Conservation (phyloP, 73 alveolate species). For the Blepharisma japonicum region DNA sequence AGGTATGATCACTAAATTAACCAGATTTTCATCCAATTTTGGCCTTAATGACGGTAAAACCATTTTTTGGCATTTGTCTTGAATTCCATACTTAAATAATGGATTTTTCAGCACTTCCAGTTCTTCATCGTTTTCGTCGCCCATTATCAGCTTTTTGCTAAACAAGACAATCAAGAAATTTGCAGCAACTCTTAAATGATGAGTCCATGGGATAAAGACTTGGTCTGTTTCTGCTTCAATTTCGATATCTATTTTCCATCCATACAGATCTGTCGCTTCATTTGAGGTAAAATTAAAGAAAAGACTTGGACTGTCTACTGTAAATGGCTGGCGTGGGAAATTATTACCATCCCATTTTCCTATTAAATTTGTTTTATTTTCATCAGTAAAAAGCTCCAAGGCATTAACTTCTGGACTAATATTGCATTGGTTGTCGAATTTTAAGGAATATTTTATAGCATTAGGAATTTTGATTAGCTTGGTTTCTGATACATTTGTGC, state of each 20-base stretch:
- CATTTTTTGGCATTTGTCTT: background rate
- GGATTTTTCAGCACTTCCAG: background rate
- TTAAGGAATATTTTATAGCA: constrained; percentile 4
- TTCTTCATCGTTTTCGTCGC: constrained; percentile 7
- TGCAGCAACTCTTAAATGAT: constrained; percentile 1
- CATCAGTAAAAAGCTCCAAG: background rate
- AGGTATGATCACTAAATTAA: background rate
- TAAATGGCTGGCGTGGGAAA: background rate
- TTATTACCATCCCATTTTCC: background rate
- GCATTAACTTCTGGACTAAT: background rate
- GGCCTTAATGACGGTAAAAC: background rate
- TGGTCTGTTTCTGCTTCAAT: constrained; percentile 12
- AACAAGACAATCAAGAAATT: constrained; percentile 6
- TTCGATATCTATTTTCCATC: constrained; percentile 31
- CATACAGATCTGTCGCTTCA: background rate
- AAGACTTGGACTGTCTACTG: background rate
- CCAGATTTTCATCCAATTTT: background rate
- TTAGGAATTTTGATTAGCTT: background rate
- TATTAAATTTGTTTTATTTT: background rate
- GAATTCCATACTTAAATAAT: constrained; percentile 12
- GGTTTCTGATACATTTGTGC: background rate
- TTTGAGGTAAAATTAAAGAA: background rate
- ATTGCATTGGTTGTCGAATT: background rate
- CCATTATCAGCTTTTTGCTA: constrained; percentile 8
- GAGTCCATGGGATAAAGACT: background rate